A percentile compares a stretch with the other conserved stretches of the same genome.
These are phyloP conservation scores for Aureobasidium melanogenum DNA, from an alignment of 2,329 filamentous ascomycete genomes.

Conservation along the genomic window DNA sequence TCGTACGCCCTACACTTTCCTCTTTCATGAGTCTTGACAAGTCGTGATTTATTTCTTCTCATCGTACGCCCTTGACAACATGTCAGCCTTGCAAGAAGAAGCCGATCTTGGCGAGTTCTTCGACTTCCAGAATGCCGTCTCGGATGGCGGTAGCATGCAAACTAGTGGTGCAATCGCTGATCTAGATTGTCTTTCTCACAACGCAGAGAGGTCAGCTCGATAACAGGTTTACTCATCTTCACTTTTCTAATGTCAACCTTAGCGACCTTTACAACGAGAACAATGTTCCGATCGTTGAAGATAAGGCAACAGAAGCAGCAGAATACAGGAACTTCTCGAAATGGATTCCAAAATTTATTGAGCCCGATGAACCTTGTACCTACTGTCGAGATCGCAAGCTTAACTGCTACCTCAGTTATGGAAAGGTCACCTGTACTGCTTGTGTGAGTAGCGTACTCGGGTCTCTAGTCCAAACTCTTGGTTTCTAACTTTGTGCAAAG, in stretches of 20 bases:
- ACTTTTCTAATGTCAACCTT: not conserved
- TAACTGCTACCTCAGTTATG: conserved; percentile 36
- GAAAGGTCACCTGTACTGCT: conserved; percentile 35
- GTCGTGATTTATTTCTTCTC: not conserved
- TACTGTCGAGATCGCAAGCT: conserved; percentile 40
- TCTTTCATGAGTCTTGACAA: not conserved
- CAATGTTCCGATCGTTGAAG: not conserved
- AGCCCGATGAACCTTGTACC: conserved; percentile 37
- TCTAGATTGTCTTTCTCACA: not conserved
- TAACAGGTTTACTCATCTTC: not conserved
- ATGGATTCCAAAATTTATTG: conserved; percentile 39
- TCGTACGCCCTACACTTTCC: conserved; percentile 3
- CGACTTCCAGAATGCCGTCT: conserved; percentile 12
- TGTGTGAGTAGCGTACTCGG: conserved; percentile 22
- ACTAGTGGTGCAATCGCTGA: conserved; percentile 1
- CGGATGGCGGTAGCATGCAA: conserved; percentile 8
- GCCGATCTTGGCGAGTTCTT: conserved; percentile 13
- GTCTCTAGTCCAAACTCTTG: not conserved
- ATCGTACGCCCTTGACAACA: not conserved
- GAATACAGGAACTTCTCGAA: conserved; percentile 35
- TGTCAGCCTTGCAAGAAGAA: conserved; percentile 9
- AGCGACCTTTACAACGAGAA: not conserved
- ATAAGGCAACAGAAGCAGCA: conserved; percentile 11
- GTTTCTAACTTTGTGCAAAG: not conserved
- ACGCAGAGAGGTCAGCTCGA: not conserved